Evolutionary conservation across 192 early-diverging fungal species (phyloP), one percentile per base, ranked within the genome.

Genomic region (Mortierella alpina): DNA sequence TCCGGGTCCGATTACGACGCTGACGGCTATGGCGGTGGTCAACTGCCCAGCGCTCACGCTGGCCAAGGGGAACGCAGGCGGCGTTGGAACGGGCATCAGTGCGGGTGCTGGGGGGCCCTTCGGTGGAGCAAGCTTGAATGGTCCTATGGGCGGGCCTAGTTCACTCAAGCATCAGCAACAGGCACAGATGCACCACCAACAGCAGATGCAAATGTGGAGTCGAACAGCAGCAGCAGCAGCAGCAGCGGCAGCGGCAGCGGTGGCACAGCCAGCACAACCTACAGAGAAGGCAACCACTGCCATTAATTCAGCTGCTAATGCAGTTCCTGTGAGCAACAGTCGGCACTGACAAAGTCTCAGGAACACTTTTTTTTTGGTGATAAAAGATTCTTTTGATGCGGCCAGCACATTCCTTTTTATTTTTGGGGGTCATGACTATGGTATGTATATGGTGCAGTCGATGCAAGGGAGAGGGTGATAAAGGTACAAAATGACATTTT

Each of bases 161-260:
- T 72, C 77, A 14, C 55, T 80, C 40, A 72, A 55, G 49, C 77
- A 80, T 48, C 77, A 80, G 40, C 77, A 80, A 42, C 77, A 80
- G 49, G 77, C 70, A 1, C 77, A 80, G 54, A 80, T 72, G 77
- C 77, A 80, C 45, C 77, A 80, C n/a, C 77, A 80, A 50, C 77
- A 80, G 41, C 77, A 80, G 31, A 80, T 70, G 70, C 77, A 80
- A 10, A 44, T 80, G 2, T 80, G 77, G 77, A 80, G 77, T 22
- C 69, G 77, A 2, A 20, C 20, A 5, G 54, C 22, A 20, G 42
- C 1, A 17, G 55, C 9, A 56, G 10, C 42, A 42, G 23, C 39
- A 56, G 54, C 17, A n/a, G 54, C 54, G 7, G 54, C 54, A 8
- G 17, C 18, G 1, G 54, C 23, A 17, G 23, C 56, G 23, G 20